These are phyloP conservation scores for Periconia macrospinosa DNA, from an alignment of 2,329 filamentous ascomycete genomes.

Conservation along the genomic window DNA sequence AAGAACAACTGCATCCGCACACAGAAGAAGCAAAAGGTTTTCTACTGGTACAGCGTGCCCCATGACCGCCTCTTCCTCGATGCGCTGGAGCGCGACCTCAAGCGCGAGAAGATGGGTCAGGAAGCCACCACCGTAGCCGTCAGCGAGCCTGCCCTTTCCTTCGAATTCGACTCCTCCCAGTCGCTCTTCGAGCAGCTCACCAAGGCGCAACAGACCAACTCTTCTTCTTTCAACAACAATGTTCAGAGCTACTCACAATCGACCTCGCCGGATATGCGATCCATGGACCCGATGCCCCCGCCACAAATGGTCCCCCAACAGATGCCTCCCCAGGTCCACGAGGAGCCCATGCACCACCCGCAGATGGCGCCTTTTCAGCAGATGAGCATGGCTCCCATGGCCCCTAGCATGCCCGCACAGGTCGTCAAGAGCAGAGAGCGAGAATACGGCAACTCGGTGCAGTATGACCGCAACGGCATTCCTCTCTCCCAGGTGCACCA, in stretches of 20 bases:
- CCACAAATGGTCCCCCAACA: conserved; percentile 75
- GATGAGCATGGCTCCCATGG: conserved; percentile 74
- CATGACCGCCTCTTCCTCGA: conserved; percentile 97
- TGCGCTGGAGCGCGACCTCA: conserved; percentile 93
- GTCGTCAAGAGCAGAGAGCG: conserved; percentile 82
- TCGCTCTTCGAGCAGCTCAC: conserved; percentile 99
- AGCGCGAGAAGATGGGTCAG: conserved; percentile 99
- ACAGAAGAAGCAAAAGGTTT: conserved; percentile 99
- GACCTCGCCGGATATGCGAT: conserved; percentile 84
- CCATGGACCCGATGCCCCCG: conserved; percentile 92
- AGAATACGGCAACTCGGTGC: conserved; percentile 72
- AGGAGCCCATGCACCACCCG: conserved; percentile 50
- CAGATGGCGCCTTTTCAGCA: conserved; percentile 63
- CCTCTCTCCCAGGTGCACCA: conserved; percentile 82
- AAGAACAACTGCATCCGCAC: conserved; percentile 99
- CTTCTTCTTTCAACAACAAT: conserved; percentile 86
- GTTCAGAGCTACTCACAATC: conserved; percentile 72
- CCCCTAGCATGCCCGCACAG: conserved; percentile 69
- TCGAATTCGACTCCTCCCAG: conserved; percentile 98
- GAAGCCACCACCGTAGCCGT: conserved; percentile 96
- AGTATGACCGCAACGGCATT: conserved; percentile 91
- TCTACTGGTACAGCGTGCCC: conserved; percentile 99
- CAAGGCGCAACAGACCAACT: conserved; percentile 98
- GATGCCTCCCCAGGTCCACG: conserved; percentile 56
- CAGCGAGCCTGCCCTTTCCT: conserved; percentile 94